phyloP scores from a whole-genome alignment of 2,329 filamentous ascomycete species.

The Xylogone sp. region DNA sequence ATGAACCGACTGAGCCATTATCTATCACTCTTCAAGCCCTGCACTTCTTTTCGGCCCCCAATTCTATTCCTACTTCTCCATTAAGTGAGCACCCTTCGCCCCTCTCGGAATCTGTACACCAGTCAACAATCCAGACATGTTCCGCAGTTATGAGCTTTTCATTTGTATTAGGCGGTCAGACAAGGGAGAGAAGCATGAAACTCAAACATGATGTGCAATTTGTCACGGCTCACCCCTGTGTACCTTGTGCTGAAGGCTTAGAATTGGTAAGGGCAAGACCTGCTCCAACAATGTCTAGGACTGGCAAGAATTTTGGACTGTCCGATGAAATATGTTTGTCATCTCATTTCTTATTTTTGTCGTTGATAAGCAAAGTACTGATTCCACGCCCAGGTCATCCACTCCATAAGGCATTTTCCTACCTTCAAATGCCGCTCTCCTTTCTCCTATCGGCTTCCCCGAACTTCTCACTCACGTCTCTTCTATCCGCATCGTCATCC shows the following conservation, averaged over 20 bases:
- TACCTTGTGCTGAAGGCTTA: conserved; percentile 30
- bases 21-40: conserved; percentile 49
- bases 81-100: conserved; percentile 27
- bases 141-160: conserved; percentile 27
- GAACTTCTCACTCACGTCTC: conserved; percentile 14
- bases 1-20: conserved; percentile 44
- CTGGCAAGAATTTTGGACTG: background rate
- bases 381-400: conserved; percentile 47
- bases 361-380: background rate
- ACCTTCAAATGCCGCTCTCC: conserved; percentile 55
- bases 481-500: conserved; percentile 20
- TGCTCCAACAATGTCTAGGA: conserved; percentile 37
- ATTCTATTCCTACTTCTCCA: conserved; percentile 34
- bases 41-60: conserved; percentile 41
- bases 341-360: conserved; percentile 23
- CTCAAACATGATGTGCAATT: conserved; percentile 59
- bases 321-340: background rate
- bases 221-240: conserved; percentile 63
- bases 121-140: conserved; percentile 21
- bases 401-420: conserved; percentile 59
- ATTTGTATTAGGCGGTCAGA: conserved; percentile 12
- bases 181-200: conserved; percentile 25
- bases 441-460: conserved; percentile 40
- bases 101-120: conserved; percentile 7
- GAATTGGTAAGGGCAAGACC: background rate